phyloP scores from a whole-genome alignment of 1,284 basidiomycete species.

The Pseudozyma pruni region DNA sequence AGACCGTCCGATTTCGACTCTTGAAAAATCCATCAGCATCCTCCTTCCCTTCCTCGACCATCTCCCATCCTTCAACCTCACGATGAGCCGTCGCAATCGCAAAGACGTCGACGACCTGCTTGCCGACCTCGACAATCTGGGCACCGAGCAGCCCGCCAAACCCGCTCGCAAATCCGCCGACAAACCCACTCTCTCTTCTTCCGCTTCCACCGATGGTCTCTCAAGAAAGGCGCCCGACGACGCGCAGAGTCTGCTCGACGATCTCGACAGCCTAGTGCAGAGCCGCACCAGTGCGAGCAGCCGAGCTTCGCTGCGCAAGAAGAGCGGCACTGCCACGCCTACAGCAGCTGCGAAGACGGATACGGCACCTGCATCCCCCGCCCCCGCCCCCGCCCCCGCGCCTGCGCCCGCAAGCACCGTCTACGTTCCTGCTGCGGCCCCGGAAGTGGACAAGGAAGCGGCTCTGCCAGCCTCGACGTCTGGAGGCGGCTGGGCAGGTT shows the following conservation, averaged over 20 bases:
- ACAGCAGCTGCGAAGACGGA: constrained; percentile 1
- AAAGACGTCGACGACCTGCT: constrained; percentile 65
- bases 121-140: constrained; percentile 62
- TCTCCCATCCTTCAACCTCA: not conserved
- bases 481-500: constrained; percentile 77
- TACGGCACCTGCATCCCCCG: not conserved
- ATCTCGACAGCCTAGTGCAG: constrained; percentile 65
- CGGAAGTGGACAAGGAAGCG: constrained; percentile 66
- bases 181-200: constrained; percentile 11
- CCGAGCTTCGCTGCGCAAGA: constrained; percentile 33
- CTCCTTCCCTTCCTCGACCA: constrained; percentile 19
- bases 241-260: constrained; percentile 65
- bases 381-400: constrained; percentile 1
- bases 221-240: constrained; percentile 49
- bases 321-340: constrained; percentile 15
- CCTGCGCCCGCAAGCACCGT: not conserved
- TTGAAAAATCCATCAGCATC: not conserved
- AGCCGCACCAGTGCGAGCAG: constrained; percentile 46
- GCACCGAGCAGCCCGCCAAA: constrained; percentile 33
- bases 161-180: constrained; percentile 31
- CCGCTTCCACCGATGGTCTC: constrained; percentile 8
- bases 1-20: not conserved
- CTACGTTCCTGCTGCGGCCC: not conserved
- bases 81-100: constrained; percentile 45
- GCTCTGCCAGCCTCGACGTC: constrained; percentile 72